These are phyloP conservation scores for Penicillium mononematosum DNA, from an alignment of 495 filamentous ascomycete genomes.

Conservation along the genomic window DNA sequence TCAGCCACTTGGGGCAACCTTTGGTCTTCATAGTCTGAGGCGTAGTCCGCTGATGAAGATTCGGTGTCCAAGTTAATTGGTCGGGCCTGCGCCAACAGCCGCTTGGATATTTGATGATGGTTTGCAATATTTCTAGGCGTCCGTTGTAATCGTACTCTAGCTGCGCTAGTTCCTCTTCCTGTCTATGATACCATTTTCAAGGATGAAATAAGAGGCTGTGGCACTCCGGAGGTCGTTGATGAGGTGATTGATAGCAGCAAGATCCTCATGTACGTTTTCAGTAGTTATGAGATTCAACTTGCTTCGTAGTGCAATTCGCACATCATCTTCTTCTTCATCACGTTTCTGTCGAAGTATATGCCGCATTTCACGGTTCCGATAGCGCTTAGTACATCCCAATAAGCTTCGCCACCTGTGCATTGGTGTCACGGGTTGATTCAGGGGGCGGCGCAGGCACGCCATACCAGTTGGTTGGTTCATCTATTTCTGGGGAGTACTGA, in stretches of 20 bases:
- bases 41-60: background rate
- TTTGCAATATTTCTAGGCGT: conserved; percentile 20
- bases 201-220: conserved; percentile 19
- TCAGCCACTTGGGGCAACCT: conserved; percentile 16
- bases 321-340: conserved; percentile 17
- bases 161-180: conserved; percentile 29
- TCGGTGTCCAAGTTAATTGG: background rate
- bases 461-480: background rate
- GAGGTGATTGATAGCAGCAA: background rate
- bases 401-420: conserved; percentile 6
- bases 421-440: background rate
- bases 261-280: conserved; percentile 5
- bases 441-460: background rate
- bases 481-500: background rate
- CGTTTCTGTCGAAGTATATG: conserved; percentile 16
- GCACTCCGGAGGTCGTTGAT: conserved; percentile 18
- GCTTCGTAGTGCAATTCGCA: conserved; percentile 13
- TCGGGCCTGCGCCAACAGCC: background rate
- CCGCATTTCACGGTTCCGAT: conserved; percentile 21
- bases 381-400: conserved; percentile 8
- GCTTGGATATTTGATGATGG: conserved; percentile 1
- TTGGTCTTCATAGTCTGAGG: background rate
- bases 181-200: conserved; percentile 29
- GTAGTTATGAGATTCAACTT: conserved; percentile 20
- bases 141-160: conserved; percentile 26